A percentile compares a stretch with the other conserved stretches of the same genome.
Conservation (phyloP, 305 asterid species). For the Fraxinus baroniana region DNA sequence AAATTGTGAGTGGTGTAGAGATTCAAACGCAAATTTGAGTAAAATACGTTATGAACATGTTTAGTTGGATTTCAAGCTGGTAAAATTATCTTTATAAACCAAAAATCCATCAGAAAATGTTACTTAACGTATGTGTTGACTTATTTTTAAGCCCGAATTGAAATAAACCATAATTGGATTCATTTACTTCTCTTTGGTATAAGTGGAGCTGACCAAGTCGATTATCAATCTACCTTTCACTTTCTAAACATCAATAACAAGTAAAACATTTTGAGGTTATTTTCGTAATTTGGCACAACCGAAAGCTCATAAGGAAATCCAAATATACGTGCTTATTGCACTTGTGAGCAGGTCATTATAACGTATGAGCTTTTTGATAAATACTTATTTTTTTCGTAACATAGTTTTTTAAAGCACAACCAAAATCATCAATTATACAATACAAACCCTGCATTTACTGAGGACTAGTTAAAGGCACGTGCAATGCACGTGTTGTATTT, state of each 20-base stretch:
- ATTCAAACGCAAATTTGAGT: background rate
- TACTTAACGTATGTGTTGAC: too few relatives aligned
- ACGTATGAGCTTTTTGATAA: background rate
- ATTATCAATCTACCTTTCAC: background rate
- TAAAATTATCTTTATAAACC: background rate
- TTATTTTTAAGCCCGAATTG: background rate
- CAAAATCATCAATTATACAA: too few relatives aligned
- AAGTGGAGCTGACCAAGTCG: too few relatives aligned
- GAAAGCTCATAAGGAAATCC: background rate
- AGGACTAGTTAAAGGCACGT: too few relatives aligned
- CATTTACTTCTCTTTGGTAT: too few relatives aligned
- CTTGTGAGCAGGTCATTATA: background rate
- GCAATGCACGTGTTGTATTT: too few relatives aligned
- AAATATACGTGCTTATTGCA: too few relatives aligned
- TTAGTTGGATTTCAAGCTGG: background rate
- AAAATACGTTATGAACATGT: background rate
- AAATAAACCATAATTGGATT: too few relatives aligned
- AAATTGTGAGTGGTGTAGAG: too few relatives aligned
- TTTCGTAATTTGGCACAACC: background rate
- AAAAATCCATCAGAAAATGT: background rate
- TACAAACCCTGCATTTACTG: too few relatives aligned
- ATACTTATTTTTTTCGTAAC: background rate
- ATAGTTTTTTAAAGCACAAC: too few relatives aligned
- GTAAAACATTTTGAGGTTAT: background rate
- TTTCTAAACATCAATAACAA: background rate